Percentiles rank a stretch among this genome's conserved stretches.
Evolutionary conservation across 106 monocot species (phyloP).

Genomic region (Agapanthus africanus): DNA sequence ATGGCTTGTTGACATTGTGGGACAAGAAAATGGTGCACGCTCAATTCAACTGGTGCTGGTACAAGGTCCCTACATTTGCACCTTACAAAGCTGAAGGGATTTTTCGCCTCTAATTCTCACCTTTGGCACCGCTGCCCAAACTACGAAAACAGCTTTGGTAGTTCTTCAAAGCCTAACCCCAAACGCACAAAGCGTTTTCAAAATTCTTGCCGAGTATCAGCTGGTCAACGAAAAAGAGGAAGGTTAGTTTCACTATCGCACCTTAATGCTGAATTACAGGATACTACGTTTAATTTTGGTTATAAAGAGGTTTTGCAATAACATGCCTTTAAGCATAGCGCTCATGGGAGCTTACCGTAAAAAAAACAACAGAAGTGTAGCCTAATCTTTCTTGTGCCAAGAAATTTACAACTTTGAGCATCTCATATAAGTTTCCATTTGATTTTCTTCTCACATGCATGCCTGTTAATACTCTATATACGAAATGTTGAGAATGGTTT

Average conservation of each 20-base stretch:
- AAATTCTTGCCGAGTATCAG: conserved; percentile 68
- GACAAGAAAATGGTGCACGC: conserved; percentile 99
- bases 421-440: not conserved
- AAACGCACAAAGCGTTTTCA: conserved; percentile 92
- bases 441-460: conserved; percentile 28
- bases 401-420: not conserved
- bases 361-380: too few relatives aligned
- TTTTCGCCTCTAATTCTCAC: conserved; percentile 76
- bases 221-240: conserved; percentile 73
- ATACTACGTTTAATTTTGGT: too few relatives aligned
- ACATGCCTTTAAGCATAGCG: too few relatives aligned
- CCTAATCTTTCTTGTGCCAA: not conserved
- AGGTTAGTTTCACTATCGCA: too few relatives aligned
- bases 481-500: conserved; percentile 74
- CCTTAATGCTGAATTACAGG: too few relatives aligned
- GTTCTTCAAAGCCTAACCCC: conserved; percentile 93
- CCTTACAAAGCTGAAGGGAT: conserved; percentile 80
- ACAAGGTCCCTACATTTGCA: conserved; percentile 86
- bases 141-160: conserved; percentile 73
- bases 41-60: conserved; percentile 95
- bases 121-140: conserved; percentile 57
- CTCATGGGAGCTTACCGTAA: too few relatives aligned
- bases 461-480: conserved; percentile 61
- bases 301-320: too few relatives aligned
- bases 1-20: conserved; percentile 56